Base-by-base conservation (phyloP, 208 protist species). In the Leishmania amazonensis region DNA sequence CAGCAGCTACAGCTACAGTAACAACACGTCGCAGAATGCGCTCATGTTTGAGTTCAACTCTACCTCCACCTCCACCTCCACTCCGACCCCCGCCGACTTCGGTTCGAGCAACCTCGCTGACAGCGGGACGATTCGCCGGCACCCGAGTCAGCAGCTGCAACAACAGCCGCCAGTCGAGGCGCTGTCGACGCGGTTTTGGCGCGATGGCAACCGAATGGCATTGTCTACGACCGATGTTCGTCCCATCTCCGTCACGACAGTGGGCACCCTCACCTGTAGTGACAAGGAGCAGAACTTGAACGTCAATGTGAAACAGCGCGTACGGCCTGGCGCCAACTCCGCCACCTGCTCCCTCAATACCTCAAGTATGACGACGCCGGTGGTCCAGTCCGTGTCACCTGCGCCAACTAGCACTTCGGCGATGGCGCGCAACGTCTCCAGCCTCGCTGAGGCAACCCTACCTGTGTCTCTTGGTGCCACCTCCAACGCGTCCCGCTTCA, bases 241-340 rank as follows among this genome's bases (percentile, higher is more conserved):
- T 3, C 75, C 60, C 15, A 42, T 80, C 28, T 8, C 78, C 0
- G 73, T 79, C n/a, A 76, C 83, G n/a, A 83, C 78, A 21, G 78
- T 86, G 42, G 83, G 83, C 74, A 85, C 84, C 40, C 81, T 85
- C 53, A 81, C 85, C 45, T 71, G 71, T 0, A 73, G 79, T 0
- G 82, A 79, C 51, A 83, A 81, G 21, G 60, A 49, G 49, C 78
- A 86, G 62, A 81, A 73, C 31, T 70, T 90, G 74, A 83, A 82
- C 74, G 87, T 90, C 24, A 88, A 81, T 47, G 76, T 90, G 80
- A 87, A 87, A 72, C 87, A 88, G 80, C 85, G 83, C n/a, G 24
- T 84, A 21, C 81, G 85, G 21, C 2, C 85, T 5, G 19, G 54
- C 51, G 49, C 60, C 76, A 76, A 65, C 60, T 89, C 85, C 28